Evolutionary conservation across 2,329 filamentous ascomycete genomes (phyloP), one percentile per base, ranked within the genome.

Genomic region (Fusarium sp.): DNA sequence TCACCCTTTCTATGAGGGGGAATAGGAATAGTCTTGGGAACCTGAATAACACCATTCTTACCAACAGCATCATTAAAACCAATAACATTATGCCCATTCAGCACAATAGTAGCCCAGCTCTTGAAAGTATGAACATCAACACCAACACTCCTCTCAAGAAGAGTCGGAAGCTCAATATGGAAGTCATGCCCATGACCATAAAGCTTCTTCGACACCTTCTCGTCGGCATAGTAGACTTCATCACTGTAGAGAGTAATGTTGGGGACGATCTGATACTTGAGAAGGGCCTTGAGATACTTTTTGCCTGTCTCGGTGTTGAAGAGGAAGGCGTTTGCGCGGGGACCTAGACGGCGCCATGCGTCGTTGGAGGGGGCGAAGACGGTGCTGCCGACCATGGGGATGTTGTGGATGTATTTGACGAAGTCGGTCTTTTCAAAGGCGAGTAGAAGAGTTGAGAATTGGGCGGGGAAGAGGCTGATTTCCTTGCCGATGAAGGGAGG

Each of bases 171-270:
- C 75, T 95, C 92, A 71, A 92, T 90, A 74, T 90, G 87, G 54
- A 86, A 85, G 28, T 82, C 79, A 7, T 76, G 76, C 0, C 66
- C 66, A 10, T 69, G 58, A 2, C 58, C 65, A 16, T 35, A 30
- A 3, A 78, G 75, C 2, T 80, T 75, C n/a, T 78, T 79, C 7
- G 76, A 76, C 2, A 72, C 11, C 61, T 66, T n/a, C 75, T 75
- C 50, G 20, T 75, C 70, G 55, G 70, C 73, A n/a, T 81, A 79
- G 83, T 95, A 96, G 79, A 91, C 93, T 10, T 91, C 92, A 78
- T 97, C 95, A 11, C 92, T 93, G 85, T 97, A 98, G 0, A 97
- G 83, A 0, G 93, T 95, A 66, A 91, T 87, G 77, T 93, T 90
- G 45, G 90, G 87, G 3, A 92, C 92, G 54, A 95, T 87, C 77